A percentile compares a stretch with the other conserved stretches of the same genome.
Evolutionary conservation across 2,329 filamentous ascomycete species (phyloP).

Genomic region (Aureobasidium musti): DNA sequence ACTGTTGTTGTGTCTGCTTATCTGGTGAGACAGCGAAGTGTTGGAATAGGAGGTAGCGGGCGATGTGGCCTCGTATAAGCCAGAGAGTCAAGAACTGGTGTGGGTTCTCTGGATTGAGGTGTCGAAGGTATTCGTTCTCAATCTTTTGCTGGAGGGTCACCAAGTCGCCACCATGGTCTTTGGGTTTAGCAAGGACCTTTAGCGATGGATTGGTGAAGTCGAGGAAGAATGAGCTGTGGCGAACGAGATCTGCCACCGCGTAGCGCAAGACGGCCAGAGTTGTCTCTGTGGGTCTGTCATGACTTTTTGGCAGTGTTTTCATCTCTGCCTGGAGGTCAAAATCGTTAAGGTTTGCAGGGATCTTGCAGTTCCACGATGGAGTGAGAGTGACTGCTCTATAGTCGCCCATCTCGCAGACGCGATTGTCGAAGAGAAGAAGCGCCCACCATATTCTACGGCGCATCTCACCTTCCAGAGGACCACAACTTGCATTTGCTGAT

Average conservation of each 20-base stretch:
- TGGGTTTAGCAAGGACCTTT: slow-evolving; percentile 38
- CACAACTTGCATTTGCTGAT: slow-evolving; percentile 48
- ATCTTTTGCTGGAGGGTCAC: slow-evolving; percentile 45
- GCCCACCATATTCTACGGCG: slow-evolving; percentile 75
- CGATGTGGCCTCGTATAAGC: slow-evolving; percentile 49
- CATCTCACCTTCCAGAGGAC: slow-evolving; percentile 65
- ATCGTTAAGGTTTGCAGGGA: slow-evolving; percentile 49
- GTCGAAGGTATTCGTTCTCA: slow-evolving; percentile 51
- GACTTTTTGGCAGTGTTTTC: slow-evolving; percentile 39
- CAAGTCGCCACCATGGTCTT: slow-evolving; percentile 37
- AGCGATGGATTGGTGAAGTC: slow-evolving; percentile 50
- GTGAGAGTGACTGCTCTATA: slow-evolving; percentile 44
- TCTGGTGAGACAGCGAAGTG: slow-evolving; percentile 37
- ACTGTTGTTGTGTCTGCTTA: slow-evolving; percentile 34
- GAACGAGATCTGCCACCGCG: slow-evolving; percentile 47
- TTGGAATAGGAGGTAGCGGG: slow-evolving; percentile 55
- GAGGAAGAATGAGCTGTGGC: slow-evolving; percentile 47
- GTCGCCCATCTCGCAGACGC: slow-evolving; percentile 67
- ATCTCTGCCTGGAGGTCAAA: slow-evolving; percentile 46
- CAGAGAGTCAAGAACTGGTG: slow-evolving; percentile 54
- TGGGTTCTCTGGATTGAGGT: slow-evolving; percentile 46
- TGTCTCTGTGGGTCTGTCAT: slow-evolving; percentile 45
- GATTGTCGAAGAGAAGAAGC: slow-evolving; percentile 66
- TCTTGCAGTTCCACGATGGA: slow-evolving; percentile 50
- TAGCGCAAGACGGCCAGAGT: slow-evolving; percentile 50